Evolutionary conservation across 352 stramenopile species (phyloP), one percentile per base, ranked within the genome.

Genomic region (Phytophthora pinifolia): DNA sequence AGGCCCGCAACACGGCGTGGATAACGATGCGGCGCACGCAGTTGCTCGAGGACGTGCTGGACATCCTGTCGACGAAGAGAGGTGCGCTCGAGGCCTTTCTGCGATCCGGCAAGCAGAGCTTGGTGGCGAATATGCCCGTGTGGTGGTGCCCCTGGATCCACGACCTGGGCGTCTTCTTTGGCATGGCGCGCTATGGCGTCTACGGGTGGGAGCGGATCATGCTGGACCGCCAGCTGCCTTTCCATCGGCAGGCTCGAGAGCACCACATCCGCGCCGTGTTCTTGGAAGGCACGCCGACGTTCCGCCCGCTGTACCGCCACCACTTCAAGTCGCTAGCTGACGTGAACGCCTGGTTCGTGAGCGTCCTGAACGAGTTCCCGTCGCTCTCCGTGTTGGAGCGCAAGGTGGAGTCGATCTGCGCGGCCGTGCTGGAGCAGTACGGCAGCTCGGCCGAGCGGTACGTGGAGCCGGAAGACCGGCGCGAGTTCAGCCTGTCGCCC

Each of bases 81-180:
- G 36, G 27, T 17, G 65, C 66, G n/a, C 47, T 96, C 10, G 60
- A 81, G 6, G 45, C 60, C 43, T 65, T 78, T 25, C 57, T 96
- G 27, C 71, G 80, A 0, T 94, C 83, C 2, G 83, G 86, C 20
- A 74, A 62, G 18, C 54, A 72, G 5, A 59, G 72, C 39, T 62
- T 92, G 7, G 82, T 92, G 34, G 54, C 70, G 9, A 70, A 85
- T 41, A 93, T 96, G 83, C 86, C 86, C 4, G 79, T 92, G 27
- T 96, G 86, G 86, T 96, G 86, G 86, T 96, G 86, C 57, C 86
- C 86, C 9, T 96, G 86, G 86, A 76, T 94, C 22, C 86, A 96
- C 50, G 86, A 96, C 46, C 52, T 90, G 14, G 80, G 71, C 3
- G 36, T 93, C 9, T 79, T 96, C 15, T 86, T 86, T 41, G 86